Evolutionary conservation across 176 grass and related monocot genomes (phyloP).

Genomic region (Oryza coarctata): DNA sequence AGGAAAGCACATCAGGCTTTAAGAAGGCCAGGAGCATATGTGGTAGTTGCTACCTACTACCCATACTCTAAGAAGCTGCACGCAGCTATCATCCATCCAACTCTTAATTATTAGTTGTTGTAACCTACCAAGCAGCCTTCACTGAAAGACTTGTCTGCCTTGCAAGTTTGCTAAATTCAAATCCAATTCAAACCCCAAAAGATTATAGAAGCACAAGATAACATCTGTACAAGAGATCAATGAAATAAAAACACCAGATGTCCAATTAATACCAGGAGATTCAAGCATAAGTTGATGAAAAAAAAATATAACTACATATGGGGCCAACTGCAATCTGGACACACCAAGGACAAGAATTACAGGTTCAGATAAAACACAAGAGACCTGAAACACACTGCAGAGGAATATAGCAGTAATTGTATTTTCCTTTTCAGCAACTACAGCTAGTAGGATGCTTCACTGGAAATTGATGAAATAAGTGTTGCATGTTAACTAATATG

Average conservation of each 20-base stretch:
- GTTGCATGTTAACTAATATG: conserved; percentile 39
- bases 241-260: not conserved
- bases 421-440: conserved; percentile 42
- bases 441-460: conserved; percentile 50
- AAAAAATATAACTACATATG: conserved; percentile 47
- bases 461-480: conserved; percentile 34
- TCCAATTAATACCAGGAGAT: conserved; percentile 18
- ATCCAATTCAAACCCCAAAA: not conserved
- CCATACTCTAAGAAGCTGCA: not conserved
- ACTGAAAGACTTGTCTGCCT: not conserved
- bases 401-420: conserved; percentile 30
- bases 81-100: not conserved
- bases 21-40: not conserved
- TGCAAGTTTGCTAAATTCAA: not conserved
- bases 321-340: conserved; percentile 36
- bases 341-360: conserved; percentile 34
- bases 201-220: not conserved
- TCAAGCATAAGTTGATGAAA: conserved; percentile 29
- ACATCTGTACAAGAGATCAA: not conserved
- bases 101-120: conserved; percentile 8
- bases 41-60: conserved; percentile 61
- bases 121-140: conserved; percentile 11
- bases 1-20: conserved; percentile 5
- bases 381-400: conserved; percentile 32
- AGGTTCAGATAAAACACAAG: conserved; percentile 35